Base-by-base conservation (phyloP, 139 green algal species). In the Chlorella vulgaris region DNA sequence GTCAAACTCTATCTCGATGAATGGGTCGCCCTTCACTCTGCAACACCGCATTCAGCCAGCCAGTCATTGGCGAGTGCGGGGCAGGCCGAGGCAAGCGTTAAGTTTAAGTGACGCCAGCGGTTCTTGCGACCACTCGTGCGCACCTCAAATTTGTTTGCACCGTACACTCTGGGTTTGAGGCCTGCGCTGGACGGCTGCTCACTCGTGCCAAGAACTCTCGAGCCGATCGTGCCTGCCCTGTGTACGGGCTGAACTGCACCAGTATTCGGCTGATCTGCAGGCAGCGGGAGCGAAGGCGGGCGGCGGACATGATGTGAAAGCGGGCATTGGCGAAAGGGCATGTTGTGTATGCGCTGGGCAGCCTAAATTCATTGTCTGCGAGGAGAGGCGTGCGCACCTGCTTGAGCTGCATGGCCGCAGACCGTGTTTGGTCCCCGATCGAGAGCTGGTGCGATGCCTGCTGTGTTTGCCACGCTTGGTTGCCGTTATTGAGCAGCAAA, bases 201-300 rank as follows among this genome's bases (percentile, higher is more conserved):
- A 85, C 55, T 2, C 80, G 71, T 22, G 80, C 67, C 35, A 88
- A 50, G 31, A 88, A 88, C 62, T 88, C 84, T 2, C 84, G 66
- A 28, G 84, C 84, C 33, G 84, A 88, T 19, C 39, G 31, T 21
- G 80, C 65, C 35, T 83, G 40, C 42, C 78, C 70, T 0, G 50
- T 81, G 73, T 58, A 84, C 19, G 84, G 84, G 35, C 67, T 82
- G 33, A 88, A 86, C 75, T 86, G 80, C 74, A 88, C 84, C 31
- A 88, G 47, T 18, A 88, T 76, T 3, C 73, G 47, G 7, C 36
- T 67, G 22, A 88, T 83, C 69, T 88, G 84, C 70, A 83, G 15
- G 47, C 13, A 15, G 47, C 13, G 13, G 47, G 47, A 55, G 47
- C 47, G 15, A 55, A 15, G 47, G 47, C 13, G 13, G 47, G 13